A percentile compares a stretch with the other conserved stretches of the same genome.
Evolutionary conservation across 2,329 filamentous ascomycete species (phyloP).

Genomic region (Botrytis fragariae): DNA sequence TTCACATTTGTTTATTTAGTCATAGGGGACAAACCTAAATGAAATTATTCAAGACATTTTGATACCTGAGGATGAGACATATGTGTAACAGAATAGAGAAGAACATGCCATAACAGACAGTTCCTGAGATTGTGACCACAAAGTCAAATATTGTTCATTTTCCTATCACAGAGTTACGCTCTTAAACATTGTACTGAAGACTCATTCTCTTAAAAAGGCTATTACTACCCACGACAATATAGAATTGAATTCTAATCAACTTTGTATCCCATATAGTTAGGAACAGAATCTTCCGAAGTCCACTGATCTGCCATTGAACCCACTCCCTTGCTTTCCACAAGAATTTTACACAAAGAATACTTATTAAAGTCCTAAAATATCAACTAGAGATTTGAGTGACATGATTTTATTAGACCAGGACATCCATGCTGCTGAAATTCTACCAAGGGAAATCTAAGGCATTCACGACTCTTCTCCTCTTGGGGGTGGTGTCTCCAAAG

Average conservation of each 20-base stretch:
- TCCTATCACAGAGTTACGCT: not conserved
- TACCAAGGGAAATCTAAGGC: not conserved
- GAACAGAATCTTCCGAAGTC: not conserved
- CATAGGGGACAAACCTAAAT: rapidly evolving
- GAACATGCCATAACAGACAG: not conserved
- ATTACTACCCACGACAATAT: not conserved
- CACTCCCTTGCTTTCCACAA: not conserved
- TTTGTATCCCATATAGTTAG: not conserved
- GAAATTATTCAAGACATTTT: not conserved
- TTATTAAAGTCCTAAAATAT: not conserved
- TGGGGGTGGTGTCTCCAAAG: not conserved
- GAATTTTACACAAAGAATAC: not conserved
- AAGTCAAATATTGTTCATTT: not conserved
- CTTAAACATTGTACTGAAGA: not conserved
- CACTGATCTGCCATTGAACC: not conserved
- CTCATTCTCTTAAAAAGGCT: rapidly evolving
- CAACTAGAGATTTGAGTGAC: not conserved
- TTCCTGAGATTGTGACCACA: not conserved
- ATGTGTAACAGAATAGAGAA: not conserved
- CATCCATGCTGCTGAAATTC: not conserved
- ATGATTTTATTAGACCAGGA: not conserved
- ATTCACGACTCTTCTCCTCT: not conserved
- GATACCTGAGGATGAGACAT: not conserved
- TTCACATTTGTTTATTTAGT: not conserved
- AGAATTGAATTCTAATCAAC: not conserved